These are phyloP conservation scores for Leptographium wingfieldii DNA, from an alignment of 2,329 filamentous ascomycete species.

Conservation along the genomic window DNA sequence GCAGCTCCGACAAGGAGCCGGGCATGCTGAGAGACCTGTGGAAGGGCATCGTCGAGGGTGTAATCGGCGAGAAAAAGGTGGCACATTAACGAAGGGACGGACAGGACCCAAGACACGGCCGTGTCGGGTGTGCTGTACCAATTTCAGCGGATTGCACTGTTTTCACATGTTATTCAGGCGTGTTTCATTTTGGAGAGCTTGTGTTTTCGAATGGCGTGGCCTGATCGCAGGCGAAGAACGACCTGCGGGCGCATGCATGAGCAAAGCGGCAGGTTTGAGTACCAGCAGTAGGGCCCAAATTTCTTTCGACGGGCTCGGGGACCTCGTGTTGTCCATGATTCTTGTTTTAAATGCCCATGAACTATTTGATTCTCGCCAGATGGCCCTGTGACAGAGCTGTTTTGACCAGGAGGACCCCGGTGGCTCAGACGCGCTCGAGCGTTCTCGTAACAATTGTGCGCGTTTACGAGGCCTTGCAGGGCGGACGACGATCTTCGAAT, in stretches of 20 bases:
- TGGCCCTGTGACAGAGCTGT: neutral
- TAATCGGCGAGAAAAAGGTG: conserved; percentile 3
- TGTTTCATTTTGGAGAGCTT: neutral
- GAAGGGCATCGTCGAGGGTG: conserved; percentile 31
- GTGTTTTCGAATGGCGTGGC: neutral
- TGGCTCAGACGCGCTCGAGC: neutral
- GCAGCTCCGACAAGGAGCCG: conserved; percentile 16
- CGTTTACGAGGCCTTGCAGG: no score
- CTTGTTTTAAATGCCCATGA: neutral
- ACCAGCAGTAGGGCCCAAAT: neutral
- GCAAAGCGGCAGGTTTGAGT: neutral
- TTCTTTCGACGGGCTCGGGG: neutral
- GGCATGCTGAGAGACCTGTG: conserved; percentile 43
- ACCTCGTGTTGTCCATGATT: neutral
- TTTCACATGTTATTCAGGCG: neutral
- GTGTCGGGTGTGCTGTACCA: no score
- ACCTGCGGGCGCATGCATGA: neutral
- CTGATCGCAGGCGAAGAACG: neutral
- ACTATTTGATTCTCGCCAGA: neutral
- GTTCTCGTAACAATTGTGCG: neutral
- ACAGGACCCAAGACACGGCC: no score
- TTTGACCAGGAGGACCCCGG: neutral
- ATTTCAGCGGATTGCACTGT: neutral
- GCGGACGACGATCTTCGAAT: neutral
- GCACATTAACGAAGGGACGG: neutral